Evolutionary conservation across 306 rosid species (phyloP), one percentile per base, ranked within the genome.

Genomic region (Aeschynomene evenia): DNA sequence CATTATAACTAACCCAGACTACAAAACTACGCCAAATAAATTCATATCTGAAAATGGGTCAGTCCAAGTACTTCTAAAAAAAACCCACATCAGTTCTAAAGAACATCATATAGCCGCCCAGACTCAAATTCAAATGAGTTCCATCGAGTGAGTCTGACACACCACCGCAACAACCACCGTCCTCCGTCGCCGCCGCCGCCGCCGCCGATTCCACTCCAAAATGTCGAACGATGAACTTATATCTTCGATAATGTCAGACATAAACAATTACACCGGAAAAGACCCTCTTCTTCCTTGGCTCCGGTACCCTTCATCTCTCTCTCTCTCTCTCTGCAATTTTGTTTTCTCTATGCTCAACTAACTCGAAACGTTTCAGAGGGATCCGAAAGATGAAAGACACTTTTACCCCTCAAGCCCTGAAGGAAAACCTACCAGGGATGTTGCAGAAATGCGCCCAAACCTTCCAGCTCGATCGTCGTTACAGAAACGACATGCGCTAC

Each of bases 201-300:
- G 54, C 68, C 55, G 29, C 16, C 7, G 66, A 46, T 40, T 36
- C 52, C 2, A 5, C 24, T 66, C 55, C 28, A 23, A 49, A 53
- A 79, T 83, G 86, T 66, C 75, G 46, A 64, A 46, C 82, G 82
- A 76, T 33, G 84, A 85, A 68, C 89, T 94, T 22, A 64, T 84
- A 75, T 28, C 89, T n/a, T 77, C 97, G 70, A 31, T 87, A 43
- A 59, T 80, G 67, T 79, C 84, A 9, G 97, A 91, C 66, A 85
- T 88, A 59, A 86, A 84, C 55, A 18, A 81, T 62, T 91, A 94
- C 84, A 68, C 87, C 16, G 98, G 91, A 23, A 87, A 85, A 73
- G 97, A 91, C 73, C 98, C 96, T 77, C 96, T 94, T 71, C 92
- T 90, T 45, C 97, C 98, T 12, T 94, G 98, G 98, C 90, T 91